Evolutionary conservation across 352 stramenopile genomes (phyloP), one percentile per base, ranked within the genome.

Genomic region (Thraustochytrium sp.): DNA sequence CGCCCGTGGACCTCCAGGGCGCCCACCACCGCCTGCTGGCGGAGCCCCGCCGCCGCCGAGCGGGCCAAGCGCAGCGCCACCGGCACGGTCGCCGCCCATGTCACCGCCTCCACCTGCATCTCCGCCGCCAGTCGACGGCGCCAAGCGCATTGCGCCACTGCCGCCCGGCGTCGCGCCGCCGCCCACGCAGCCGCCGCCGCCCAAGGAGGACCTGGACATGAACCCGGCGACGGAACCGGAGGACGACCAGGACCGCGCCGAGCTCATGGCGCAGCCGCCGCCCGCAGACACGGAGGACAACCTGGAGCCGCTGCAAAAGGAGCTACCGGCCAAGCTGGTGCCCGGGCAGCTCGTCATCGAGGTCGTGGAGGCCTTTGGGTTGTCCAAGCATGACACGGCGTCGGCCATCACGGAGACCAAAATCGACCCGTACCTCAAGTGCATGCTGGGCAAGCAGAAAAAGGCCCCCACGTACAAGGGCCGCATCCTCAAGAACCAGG

Each of bases 371-470:
- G 90, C 88, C 1, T 89, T 87, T 11, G 86, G 89, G 1, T 76
- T 95, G 42, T 88, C 86, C 61, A 91, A 90, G 82, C 91, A 92
- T 80, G 87, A 88, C 36, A 85, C 82, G 2, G 55, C 63, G 49
- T 37, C 76, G 18, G 68, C 68, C 9, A 80, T 80, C 29, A 55
- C 55, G n/a, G 36, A 72, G 21, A 85, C 87, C 0, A 90, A 92
- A 38, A 92, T 94, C 21, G 92, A 96, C 84, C 86, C 90, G 37
- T 96, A 94, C 88, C 87, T 94, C 64, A 94, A 93, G 78, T 86
- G 94, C 46, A 86, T 85, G 51, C 87, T 95, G 21, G 92, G 92
- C 51, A 89, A 88, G 13, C 90, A 93, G 53, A 89, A 92, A 13
- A 88, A 95, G 61, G 85, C 88, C 4, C 87, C 90, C 2, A 86